phyloP scores from a whole-genome alignment of 225 moss, liverwort and hornwort species.

The Rhytidiadelphus loreus region DNA sequence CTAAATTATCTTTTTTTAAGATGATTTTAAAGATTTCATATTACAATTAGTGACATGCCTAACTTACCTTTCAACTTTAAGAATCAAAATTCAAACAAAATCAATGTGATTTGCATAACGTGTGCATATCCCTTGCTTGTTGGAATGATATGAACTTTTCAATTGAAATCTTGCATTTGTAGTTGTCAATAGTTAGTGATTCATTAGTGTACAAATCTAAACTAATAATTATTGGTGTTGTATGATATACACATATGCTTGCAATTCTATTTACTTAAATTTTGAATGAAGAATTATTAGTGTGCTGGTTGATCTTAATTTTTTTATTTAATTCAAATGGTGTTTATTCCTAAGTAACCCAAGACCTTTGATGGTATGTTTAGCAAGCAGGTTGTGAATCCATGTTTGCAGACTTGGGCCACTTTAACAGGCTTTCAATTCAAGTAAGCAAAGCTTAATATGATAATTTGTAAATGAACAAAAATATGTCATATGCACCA shows the following conservation, averaged over 20 bases:
- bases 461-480: background rate
- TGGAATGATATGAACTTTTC: background rate
- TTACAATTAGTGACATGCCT: background rate
- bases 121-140: background rate
- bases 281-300: background rate
- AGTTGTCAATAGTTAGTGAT: background rate
- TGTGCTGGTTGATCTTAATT: background rate
- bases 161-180: background rate
- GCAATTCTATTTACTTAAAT: background rate
- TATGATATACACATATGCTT: background rate
- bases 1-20: background rate
- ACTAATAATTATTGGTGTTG: background rate
- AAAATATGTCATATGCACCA: background rate
- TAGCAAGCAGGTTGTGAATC: constrained; percentile 70
- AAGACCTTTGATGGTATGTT: background rate
- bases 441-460: constrained; percentile 31
- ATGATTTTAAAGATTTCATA: background rate
- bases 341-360: background rate
- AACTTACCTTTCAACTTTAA: background rate
- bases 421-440: constrained; percentile 78
- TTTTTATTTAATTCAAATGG: background rate
- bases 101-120: background rate
- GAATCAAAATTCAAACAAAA: background rate
- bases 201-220: background rate
- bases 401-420: constrained; percentile 91